Conservation (phyloP, 2,329 filamentous ascomycete species). For the Aspergillus fischeri region DNA sequence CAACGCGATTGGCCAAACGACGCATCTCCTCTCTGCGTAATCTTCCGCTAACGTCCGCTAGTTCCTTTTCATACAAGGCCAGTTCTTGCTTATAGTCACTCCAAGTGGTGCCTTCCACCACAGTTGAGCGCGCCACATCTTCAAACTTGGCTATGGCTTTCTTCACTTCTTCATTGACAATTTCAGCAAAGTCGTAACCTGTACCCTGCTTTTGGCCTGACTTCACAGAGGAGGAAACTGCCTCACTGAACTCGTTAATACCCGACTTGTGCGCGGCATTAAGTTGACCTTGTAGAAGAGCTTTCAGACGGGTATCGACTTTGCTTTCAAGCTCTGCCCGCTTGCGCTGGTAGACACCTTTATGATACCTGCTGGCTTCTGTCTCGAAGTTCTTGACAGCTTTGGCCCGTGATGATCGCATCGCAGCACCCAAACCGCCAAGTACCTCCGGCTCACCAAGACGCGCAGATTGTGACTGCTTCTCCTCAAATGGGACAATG, state of each 20-base stretch:
- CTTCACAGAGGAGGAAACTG: constrained; percentile 83
- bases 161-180: constrained; percentile 78
- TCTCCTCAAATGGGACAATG: constrained; percentile 80
- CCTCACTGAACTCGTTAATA: constrained; percentile 77
- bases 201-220: constrained; percentile 86
- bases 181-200: constrained; percentile 90
- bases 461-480: constrained; percentile 70
- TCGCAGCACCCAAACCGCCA: constrained; percentile 67
- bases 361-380: constrained; percentile 92
- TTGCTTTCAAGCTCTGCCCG: constrained; percentile 78
- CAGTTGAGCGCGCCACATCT: constrained; percentile 66
- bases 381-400: constrained; percentile 80
- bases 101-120: constrained; percentile 79
- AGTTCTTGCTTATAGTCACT: constrained; percentile 80
- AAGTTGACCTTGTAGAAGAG: constrained; percentile 83
- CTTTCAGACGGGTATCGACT: constrained; percentile 81
- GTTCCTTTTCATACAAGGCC: constrained; percentile 77
- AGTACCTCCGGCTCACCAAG: constrained; percentile 72
- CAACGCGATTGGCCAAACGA: constrained; percentile 80
- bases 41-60: constrained; percentile 80
- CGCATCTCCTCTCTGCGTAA: constrained; percentile 95
- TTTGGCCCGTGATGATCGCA: constrained; percentile 67
- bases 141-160: constrained; percentile 72
- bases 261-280: constrained; percentile 84
- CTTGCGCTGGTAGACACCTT: constrained; percentile 87